Percentiles rank a stretch among this genome's conserved stretches.
Conservation (phyloP, 345 rosid species). For the Psidium friedrichsthalianum region DNA sequence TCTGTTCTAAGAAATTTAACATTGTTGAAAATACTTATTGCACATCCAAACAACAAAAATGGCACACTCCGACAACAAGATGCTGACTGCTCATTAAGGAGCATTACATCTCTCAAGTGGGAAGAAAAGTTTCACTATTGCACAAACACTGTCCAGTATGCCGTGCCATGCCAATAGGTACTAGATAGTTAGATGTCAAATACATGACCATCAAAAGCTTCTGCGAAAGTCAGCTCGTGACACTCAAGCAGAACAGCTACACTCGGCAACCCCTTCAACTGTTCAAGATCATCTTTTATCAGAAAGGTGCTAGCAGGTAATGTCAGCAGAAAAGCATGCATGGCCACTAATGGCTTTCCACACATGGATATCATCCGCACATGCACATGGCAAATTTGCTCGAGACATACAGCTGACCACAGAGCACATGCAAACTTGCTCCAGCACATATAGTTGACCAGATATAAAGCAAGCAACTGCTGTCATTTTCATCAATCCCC, state of each 20-base stretch:
- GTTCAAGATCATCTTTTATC: too few species aligned
- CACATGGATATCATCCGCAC: too few species aligned
- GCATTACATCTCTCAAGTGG: neutral
- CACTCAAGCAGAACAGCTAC: neutral
- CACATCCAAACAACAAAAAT: neutral
- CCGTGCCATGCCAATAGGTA: neutral
- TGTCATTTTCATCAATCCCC: neutral
- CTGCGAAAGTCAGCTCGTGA: neutral
- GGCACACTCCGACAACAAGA: neutral
- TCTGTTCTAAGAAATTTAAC: neutral
- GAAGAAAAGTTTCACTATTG: neutral
- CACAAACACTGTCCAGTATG: neutral
- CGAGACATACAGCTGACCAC: too few species aligned
- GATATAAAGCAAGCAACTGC: neutral
- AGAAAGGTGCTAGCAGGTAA: too few species aligned
- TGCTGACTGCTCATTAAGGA: neutral
- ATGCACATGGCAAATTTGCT: too few species aligned
- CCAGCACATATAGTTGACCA: neutral
- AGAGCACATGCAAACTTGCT: too few species aligned
- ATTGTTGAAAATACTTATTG: neutral
- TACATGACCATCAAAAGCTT: neutral
- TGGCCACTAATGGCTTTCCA: too few species aligned
- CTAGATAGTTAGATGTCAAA: neutral
- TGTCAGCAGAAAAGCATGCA: too few species aligned
- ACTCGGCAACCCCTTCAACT: too few species aligned